A percentile compares a stretch with the other conserved stretches of the same genome.
Evolutionary conservation across 257 asterid genomes (phyloP).

Genomic region (Nicotiana noctiflora): DNA sequence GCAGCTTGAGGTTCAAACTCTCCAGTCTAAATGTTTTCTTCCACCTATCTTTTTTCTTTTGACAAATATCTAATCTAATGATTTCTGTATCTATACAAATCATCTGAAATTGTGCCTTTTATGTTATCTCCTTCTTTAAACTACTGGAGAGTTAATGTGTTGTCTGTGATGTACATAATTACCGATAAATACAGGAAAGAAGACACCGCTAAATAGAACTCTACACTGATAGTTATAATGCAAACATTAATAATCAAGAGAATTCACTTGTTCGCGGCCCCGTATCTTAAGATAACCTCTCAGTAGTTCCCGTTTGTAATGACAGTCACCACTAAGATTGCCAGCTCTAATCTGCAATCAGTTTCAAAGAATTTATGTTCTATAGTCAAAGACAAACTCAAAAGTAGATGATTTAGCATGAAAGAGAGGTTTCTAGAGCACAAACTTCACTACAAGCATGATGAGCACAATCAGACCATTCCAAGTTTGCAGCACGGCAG

Average conservation of each 20-base stretch:
- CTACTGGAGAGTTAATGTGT: not conserved
- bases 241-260: not conserved
- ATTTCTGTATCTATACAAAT: not conserved
- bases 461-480: conserved; percentile 84
- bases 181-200: not conserved
- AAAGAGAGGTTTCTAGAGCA: not conserved
- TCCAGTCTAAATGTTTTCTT: not conserved
- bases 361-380: not conserved
- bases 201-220: not conserved
- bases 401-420: not conserved
- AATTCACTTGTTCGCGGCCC: conserved; percentile 75
- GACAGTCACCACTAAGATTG: conserved; percentile 96
- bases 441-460: conserved; percentile 89
- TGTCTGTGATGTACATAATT: not conserved
- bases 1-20: not conserved
- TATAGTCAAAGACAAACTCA: not conserved
- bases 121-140: not conserved
- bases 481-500: conserved; percentile 75
- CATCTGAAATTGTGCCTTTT: not conserved
- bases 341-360: conserved; percentile 67
- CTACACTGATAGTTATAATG: not conserved
- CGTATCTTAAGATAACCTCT: conserved; percentile 61
- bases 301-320: conserved; percentile 73
- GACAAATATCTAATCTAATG: too few species aligned
- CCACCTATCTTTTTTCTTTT: too few species aligned